Percentiles rank a stretch among this genome's conserved stretches.
These are phyloP conservation scores for Xylaria cubensis DNA, from an alignment of 495 filamentous ascomycete genomes.

Conservation along the genomic window DNA sequence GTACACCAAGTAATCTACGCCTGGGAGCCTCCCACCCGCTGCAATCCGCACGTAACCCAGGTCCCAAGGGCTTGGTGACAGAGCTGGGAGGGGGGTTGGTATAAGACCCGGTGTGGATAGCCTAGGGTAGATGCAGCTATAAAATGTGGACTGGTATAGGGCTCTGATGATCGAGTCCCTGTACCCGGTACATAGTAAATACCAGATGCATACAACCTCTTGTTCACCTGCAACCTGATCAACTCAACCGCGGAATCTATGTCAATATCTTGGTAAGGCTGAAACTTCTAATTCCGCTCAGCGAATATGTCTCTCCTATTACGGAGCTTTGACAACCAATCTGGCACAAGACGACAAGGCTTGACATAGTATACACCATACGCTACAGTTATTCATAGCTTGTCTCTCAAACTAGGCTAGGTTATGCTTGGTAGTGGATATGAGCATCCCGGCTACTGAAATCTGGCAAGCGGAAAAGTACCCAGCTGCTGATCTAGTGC, in stretches of 20 bases:
- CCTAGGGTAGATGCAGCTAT: conserved; percentile 17
- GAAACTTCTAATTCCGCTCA: conserved; percentile 13
- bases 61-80: conserved; percentile 11
- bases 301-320: not conserved
- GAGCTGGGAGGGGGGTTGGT: conserved; percentile 21
- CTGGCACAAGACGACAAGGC: not conserved
- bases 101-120: conserved; percentile 14
- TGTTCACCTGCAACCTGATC: not conserved
- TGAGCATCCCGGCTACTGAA: not conserved
- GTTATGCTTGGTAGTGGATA: not conserved
- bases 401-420: not conserved
- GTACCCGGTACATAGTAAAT: conserved; percentile 14
- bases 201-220: conserved; percentile 9
- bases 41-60: not conserved
- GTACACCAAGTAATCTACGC: not conserved
- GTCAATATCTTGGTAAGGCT: not conserved
- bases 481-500: conserved; percentile 5
- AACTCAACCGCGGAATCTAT: not conserved
- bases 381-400: conserved; percentile 5
- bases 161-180: not conserved
- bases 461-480: conserved; percentile 10
- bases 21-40: conserved; percentile 1
- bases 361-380: not conserved
- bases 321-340: not conserved
- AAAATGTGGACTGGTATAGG: conserved; percentile 22